Percentiles rank a stretch among this genome's conserved stretches.
These are phyloP conservation scores for Crithidia brevicula DNA, from an alignment of 208 protist genomes.

Conservation along the genomic window DNA sequence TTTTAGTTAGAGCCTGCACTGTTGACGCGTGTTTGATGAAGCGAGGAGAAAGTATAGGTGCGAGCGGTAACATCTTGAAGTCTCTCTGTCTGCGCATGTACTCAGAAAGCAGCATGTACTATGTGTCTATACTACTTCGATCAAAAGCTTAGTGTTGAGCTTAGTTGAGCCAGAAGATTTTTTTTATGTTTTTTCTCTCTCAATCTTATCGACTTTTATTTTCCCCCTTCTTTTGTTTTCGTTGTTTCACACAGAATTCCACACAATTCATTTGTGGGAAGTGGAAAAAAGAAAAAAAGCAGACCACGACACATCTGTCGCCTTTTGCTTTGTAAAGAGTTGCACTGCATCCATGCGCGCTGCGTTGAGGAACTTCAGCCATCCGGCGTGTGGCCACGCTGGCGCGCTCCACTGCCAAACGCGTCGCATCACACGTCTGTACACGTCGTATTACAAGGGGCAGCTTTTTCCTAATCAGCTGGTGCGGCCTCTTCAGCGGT, in stretches of 20 bases:
- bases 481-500: constrained; percentile 54
- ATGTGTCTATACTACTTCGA: neutral
- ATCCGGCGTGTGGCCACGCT: neutral
- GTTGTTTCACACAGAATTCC: too few relatives aligned
- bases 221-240: constrained; percentile 14
- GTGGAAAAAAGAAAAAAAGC: neutral
- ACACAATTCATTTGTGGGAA: too few relatives aligned
- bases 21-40: too few relatives aligned
- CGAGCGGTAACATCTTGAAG: too few relatives aligned
- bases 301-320: neutral
- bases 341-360: neutral
- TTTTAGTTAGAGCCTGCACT: too few relatives aligned
- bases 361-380: neutral
- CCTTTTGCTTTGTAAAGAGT: neutral
- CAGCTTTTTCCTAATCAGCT: constrained; percentile 82
- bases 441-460: constrained; percentile 86
- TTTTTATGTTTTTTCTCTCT: neutral
- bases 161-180: neutral
- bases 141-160: neutral
- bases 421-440: constrained; percentile 77
- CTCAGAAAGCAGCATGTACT: neutral
- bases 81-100: too few relatives aligned
- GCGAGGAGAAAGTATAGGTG: too few relatives aligned
- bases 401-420: constrained; percentile 45
- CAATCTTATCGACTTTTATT: neutral